These are phyloP conservation scores for Monilinia fructigena DNA, from an alignment of 2,329 filamentous ascomycete genomes.

Conservation along the genomic window DNA sequence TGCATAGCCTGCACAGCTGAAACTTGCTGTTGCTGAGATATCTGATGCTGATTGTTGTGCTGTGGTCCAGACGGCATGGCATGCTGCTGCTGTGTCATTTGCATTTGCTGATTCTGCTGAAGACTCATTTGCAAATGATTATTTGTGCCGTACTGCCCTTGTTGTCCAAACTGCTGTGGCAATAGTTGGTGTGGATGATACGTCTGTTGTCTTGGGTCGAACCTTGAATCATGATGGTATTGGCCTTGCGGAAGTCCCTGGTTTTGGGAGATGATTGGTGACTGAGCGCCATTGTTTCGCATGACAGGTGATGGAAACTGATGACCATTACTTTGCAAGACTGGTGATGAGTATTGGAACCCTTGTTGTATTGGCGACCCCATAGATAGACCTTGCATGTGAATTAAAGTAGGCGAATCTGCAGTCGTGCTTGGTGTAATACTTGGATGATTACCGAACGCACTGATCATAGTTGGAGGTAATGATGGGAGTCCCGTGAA, in stretches of 20 bases:
- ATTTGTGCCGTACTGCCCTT: not conserved
- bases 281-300: slow-evolving; percentile 5
- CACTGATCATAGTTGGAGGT: not conserved
- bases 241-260: slow-evolving; percentile 10
- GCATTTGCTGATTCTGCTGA: slow-evolving; percentile 23
- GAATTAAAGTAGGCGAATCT: slow-evolving; percentile 31
- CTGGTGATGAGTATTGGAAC: slow-evolving; percentile 22
- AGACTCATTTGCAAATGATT: slow-evolving; percentile 19
- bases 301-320: slow-evolving; percentile 6
- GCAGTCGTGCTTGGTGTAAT: slow-evolving; percentile 16
- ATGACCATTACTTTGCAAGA: slow-evolving; percentile 24
- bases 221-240: not conserved
- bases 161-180: slow-evolving; percentile 17
- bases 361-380: slow-evolving; percentile 32
- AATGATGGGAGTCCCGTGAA: not conserved
- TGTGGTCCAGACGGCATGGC: slow-evolving; percentile 15
- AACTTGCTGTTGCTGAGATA: slow-evolving; percentile 26
- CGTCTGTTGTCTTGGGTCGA: slow-evolving; percentile 20
- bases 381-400: slow-evolving; percentile 33
- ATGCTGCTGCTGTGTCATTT: slow-evolving; percentile 21
- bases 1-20: slow-evolving; percentile 25
- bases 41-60: slow-evolving; percentile 5
- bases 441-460: not conserved
- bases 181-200: slow-evolving; percentile 26
- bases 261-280: slow-evolving; percentile 1